Conservation (phyloP, 768 basidiomycete genomes). For the Leccinum rimulosum region DNA sequence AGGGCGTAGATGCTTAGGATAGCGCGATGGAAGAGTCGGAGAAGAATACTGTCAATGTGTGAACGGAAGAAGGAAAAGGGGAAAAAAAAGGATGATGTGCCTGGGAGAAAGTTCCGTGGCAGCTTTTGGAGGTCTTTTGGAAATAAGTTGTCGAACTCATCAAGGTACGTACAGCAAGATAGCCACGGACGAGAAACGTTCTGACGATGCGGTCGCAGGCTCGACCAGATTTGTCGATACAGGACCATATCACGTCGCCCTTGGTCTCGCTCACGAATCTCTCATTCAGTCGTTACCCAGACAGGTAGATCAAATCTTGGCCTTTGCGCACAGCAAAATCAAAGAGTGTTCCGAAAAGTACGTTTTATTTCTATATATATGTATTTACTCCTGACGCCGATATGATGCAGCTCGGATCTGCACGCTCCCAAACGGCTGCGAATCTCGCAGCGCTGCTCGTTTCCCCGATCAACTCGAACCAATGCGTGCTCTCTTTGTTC, state of each 20-base stretch:
- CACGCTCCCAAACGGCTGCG: constrained; percentile 85
- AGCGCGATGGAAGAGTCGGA: constrained; percentile 20
- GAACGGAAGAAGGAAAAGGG: constrained; percentile 32
- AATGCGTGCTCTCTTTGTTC: constrained; percentile 92
- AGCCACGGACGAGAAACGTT: not conserved
- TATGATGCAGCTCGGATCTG: constrained; percentile 67
- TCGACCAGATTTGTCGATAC: constrained; percentile 94
- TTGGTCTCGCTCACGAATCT: constrained; percentile 47
- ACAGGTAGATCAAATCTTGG: constrained; percentile 94
- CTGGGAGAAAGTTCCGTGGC: constrained; percentile 83
- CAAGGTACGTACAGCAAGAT: constrained; percentile 58
- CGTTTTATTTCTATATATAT: constrained; percentile 35
- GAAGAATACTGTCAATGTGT: constrained; percentile 5
- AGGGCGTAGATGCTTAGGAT: no score
- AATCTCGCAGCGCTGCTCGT: constrained; percentile 91
- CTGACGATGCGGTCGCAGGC: constrained; percentile 51
- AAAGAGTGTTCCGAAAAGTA: constrained; percentile 82
- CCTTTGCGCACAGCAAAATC: constrained; percentile 80
- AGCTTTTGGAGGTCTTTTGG: constrained; percentile 99
- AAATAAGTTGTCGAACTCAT: constrained; percentile 93
- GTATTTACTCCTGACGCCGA: not conserved
- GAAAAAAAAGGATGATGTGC: constrained; percentile 45
- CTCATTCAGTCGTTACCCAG: constrained; percentile 95
- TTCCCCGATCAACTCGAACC: constrained; percentile 94
- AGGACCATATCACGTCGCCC: constrained; percentile 88